phyloP scores from a whole-genome alignment of 345 rosid genomes.

The Atalantia buxifolia region DNA sequence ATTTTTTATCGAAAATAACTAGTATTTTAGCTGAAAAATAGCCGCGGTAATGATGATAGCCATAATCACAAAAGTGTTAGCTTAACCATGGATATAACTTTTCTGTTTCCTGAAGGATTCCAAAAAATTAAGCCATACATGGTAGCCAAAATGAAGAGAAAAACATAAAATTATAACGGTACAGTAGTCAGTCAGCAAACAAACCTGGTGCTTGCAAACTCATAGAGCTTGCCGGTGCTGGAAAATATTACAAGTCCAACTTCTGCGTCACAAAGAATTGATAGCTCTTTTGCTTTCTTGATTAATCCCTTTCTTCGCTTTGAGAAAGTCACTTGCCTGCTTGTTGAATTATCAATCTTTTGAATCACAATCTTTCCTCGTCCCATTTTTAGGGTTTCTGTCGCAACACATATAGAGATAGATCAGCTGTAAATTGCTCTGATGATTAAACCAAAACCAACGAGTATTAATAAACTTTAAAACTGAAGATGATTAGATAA shows the following conservation, averaged over 20 bases:
- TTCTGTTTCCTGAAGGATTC: not conserved
- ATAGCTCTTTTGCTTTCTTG: slow-evolving; percentile 43
- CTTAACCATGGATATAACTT: not conserved
- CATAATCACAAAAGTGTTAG: not conserved
- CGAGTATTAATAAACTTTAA: not conserved
- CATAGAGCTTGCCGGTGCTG: slow-evolving; percentile 39
- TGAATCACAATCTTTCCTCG: slow-evolving; percentile 46
- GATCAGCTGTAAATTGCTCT: not conserved
- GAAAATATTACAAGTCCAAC: slow-evolving; percentile 44
- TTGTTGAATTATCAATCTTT: slow-evolving; percentile 44
- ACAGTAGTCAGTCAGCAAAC: no score
- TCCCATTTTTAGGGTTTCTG: slow-evolving; percentile 52
- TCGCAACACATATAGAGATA: not conserved
- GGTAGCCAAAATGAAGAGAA: not conserved
- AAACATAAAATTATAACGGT: not conserved
- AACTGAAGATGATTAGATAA: slow-evolving; percentile 8
- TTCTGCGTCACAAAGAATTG: slow-evolving; percentile 47
- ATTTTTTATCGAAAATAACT: not conserved
- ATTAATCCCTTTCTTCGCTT: slow-evolving; percentile 48
- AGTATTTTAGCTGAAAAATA: not conserved
- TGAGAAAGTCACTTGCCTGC: slow-evolving; percentile 50
- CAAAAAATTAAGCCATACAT: not conserved
- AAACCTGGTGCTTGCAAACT: slow-evolving; percentile 45
- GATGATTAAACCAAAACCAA: not conserved
- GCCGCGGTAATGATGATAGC: not conserved